Conservation (phyloP, 768 basidiomycete genomes). For the Phaeotremella fagi region DNA sequence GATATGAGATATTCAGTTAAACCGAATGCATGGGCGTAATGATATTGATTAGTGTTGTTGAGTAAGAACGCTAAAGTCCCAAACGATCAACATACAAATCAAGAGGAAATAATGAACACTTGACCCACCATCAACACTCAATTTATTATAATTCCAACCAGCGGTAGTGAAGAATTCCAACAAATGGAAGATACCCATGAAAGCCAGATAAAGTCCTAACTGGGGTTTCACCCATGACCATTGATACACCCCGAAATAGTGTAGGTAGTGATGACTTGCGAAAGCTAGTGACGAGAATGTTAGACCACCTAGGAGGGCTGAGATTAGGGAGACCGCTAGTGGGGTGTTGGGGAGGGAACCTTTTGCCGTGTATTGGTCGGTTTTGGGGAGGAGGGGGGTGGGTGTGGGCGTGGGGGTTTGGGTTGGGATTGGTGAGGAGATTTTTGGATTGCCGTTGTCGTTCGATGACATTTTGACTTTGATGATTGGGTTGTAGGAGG, state of each 20-base stretch:
- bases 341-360: constrained; percentile 86
- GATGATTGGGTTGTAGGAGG: background rate
- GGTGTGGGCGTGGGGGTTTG: background rate
- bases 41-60: constrained; percentile 82
- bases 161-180: constrained; percentile 92
- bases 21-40: constrained; percentile 73
- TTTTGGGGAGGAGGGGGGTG: constrained; percentile 21
- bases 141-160: constrained; percentile 88
- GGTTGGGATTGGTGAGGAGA: constrained; percentile 8
- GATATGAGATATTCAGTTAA: constrained; percentile 73
- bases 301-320: constrained; percentile 74
- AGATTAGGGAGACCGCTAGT: constrained; percentile 66
- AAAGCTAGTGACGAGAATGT: constrained; percentile 58
- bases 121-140: constrained; percentile 82
- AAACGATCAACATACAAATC: background rate
- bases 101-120: background rate
- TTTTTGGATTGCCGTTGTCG: background rate
- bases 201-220: constrained; percentile 74
- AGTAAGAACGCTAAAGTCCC: constrained; percentile 72
- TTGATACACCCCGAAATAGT: background rate
- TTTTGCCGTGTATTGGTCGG: constrained; percentile 45
- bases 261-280: constrained; percentile 42
- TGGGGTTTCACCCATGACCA: constrained; percentile 67
- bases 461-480: background rate
- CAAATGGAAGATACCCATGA: constrained; percentile 87